Conservation (phyloP, 179 eudicot genomes). For the Pouteria campechiana region DNA sequence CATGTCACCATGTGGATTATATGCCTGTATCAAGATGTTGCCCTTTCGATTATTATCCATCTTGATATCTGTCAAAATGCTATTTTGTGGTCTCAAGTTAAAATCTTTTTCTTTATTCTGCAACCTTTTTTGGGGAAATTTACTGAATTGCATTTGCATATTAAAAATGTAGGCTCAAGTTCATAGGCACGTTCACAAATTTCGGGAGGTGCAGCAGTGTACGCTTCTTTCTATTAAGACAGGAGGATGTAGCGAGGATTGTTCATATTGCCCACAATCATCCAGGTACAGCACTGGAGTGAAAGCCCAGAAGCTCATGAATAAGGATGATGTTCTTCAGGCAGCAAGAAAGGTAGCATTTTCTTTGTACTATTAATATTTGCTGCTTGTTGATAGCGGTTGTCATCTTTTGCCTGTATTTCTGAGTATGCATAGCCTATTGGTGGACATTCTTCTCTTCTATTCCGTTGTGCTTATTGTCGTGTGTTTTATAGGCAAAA, state of each 20-base stretch:
- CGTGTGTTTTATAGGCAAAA: conserved; percentile 58
- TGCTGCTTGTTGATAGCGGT: too few species aligned
- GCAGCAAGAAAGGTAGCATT: conserved; percentile 75
- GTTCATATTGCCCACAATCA: conserved; percentile 95
- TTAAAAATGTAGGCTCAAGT: conserved; percentile 98
- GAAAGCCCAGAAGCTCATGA: conserved; percentile 76
- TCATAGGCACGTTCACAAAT: conserved; percentile 94
- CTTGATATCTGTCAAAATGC: too few species aligned
- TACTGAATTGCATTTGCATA: too few species aligned
- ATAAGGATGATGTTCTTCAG: conserved; percentile 68
- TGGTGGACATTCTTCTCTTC: background rate
- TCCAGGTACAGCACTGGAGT: conserved; percentile 82
- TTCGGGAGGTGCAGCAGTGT: conserved; percentile 98
- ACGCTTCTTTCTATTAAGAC: conserved; percentile 92
- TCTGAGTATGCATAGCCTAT: too few species aligned
- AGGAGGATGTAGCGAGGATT: conserved; percentile 98
- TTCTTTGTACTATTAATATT: background rate
- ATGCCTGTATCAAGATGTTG: too few species aligned
- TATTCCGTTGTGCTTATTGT: background rate
- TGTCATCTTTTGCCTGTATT: too few species aligned
- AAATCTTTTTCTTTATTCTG: too few species aligned
- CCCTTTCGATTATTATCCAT: too few species aligned
- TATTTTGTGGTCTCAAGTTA: too few species aligned
- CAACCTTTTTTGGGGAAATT: too few species aligned
- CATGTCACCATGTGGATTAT: too few species aligned